These are phyloP conservation scores for Mycena chlorophos DNA, from an alignment of 768 basidiomycete genomes.

Conservation along the genomic window DNA sequence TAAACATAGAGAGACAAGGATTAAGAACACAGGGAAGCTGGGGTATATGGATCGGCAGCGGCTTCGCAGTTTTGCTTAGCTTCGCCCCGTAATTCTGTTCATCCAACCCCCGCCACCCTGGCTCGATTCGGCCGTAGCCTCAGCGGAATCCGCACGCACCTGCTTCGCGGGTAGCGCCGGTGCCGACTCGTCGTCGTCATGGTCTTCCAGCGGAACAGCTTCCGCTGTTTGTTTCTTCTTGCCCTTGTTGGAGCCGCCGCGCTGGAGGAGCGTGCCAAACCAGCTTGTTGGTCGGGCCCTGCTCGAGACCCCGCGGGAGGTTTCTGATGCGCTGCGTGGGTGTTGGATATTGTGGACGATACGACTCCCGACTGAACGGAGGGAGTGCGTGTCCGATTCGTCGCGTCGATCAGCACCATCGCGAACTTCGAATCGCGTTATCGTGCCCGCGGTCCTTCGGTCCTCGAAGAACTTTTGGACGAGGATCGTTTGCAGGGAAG, in stretches of 20 bases:
- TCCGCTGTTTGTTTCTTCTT: conserved; percentile 10
- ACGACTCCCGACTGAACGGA: conserved; percentile 23
- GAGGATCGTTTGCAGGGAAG: conserved; percentile 26
- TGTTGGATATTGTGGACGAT: conserved; percentile 23
- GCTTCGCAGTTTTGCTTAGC: conserved; percentile 1
- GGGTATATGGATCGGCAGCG: conserved; percentile 6
- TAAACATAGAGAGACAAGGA: conserved; percentile 9
- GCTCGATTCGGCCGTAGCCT: conserved; percentile 8
- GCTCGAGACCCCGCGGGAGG: neutral
- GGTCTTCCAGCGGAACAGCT: conserved; percentile 4
- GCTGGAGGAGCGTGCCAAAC: conserved; percentile 16
- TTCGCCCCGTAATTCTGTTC: conserved; percentile 18
- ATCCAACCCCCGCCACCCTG: conserved; percentile 21
- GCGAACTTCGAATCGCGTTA: conserved; percentile 27
- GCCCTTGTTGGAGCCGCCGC: conserved; percentile 4
- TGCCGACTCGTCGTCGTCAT: conserved; percentile 8
- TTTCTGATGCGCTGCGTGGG: conserved; percentile 12
- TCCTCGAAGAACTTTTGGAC: conserved; percentile 25
- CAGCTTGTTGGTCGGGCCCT: conserved; percentile 10
- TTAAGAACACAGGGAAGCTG: neutral
- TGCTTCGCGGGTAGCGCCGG: conserved; percentile 17
- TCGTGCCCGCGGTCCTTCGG: conserved; percentile 19
- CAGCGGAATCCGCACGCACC: conserved; percentile 14
- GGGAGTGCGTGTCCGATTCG: conserved; percentile 23
- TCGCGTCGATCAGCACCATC: conserved; percentile 23